A percentile compares a stretch with the other conserved stretches of the same genome.
Evolutionary conservation across 805 yeast genomes (phyloP).

Genomic region (Lipomyces starkeyi): DNA sequence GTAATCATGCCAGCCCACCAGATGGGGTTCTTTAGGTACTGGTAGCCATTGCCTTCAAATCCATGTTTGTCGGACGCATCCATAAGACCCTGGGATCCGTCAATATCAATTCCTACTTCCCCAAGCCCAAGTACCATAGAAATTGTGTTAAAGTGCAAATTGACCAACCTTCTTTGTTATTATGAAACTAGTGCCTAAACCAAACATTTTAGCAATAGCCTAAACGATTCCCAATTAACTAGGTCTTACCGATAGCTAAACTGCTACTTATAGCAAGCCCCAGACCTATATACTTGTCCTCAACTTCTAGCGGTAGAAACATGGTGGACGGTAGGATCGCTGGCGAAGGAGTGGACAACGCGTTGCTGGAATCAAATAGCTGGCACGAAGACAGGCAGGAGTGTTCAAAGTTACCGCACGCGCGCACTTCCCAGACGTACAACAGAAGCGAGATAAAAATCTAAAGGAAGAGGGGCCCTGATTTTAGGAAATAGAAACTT

Average conservation of each 20-base stretch:
- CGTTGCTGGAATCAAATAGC: not conserved
- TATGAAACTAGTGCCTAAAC: constrained; percentile 56
- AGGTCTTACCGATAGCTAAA: constrained; percentile 83
- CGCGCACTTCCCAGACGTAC: not conserved
- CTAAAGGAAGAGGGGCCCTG: not conserved
- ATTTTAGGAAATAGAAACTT: not conserved
- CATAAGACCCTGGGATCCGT: constrained; percentile 61
- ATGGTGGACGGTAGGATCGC: not conserved
- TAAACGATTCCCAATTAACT: constrained; percentile 1
- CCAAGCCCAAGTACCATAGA: not conserved
- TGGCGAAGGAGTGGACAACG: not conserved
- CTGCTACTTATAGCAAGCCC: constrained; percentile 87
- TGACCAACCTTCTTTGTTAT: constrained; percentile 67
- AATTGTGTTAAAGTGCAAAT: not conserved
- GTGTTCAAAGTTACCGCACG: not conserved
- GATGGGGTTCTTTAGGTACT: constrained; percentile 79
- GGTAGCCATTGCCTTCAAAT: constrained; percentile 71
- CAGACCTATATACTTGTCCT: constrained; percentile 87
- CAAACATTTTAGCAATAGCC: constrained; percentile 2
- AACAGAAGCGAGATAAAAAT: not conserved
- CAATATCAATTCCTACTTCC: not conserved
- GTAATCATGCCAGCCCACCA: constrained; percentile 95
- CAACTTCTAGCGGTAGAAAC: constrained; percentile 48
- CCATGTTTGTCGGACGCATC: constrained; percentile 70
- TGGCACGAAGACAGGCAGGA: not conserved